phyloP scores from a whole-genome alignment of 257 asterid species.

The Euphrasia confusa region DNA sequence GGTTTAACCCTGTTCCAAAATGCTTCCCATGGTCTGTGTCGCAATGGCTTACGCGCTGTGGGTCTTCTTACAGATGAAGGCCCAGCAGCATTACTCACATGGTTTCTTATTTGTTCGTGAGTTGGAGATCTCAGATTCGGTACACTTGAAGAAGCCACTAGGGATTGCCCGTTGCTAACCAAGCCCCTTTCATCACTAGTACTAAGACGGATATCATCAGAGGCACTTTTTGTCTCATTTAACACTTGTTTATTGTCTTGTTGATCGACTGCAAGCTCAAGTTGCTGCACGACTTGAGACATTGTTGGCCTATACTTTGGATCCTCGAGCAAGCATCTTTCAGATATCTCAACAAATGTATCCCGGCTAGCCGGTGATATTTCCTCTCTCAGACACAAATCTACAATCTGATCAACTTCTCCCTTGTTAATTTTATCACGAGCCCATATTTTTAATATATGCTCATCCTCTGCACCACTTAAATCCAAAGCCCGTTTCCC shows the following conservation, averaged over 20 bases:
- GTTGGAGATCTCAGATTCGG: constrained; percentile 15
- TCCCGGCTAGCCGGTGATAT: constrained; percentile 36
- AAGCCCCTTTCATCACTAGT: constrained; percentile 14
- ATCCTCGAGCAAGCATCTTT: constrained; percentile 42
- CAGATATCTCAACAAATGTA: constrained; percentile 34
- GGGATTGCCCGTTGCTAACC: constrained; percentile 16
- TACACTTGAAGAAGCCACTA: constrained; percentile 1
- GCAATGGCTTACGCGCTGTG: constrained; percentile 19
- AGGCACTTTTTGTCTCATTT: constrained; percentile 10
- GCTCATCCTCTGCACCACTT: constrained; percentile 35
- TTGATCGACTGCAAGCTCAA: constrained; percentile 34
- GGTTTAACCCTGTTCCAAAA: constrained; percentile 28
- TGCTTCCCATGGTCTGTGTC: constrained; percentile 26
- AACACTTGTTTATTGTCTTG: constrained; percentile 14
- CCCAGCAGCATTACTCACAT: constrained; percentile 5
- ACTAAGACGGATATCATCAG: constrained; percentile 3
- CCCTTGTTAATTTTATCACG: constrained; percentile 39
- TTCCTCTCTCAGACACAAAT: constrained; percentile 25
- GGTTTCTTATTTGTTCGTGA: neutral
- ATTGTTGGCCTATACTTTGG: constrained; percentile 55
- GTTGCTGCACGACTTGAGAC: constrained; percentile 46
- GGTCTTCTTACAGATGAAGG: constrained; percentile 14
- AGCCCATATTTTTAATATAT: constrained; percentile 45
- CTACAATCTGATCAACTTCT: constrained; percentile 42
- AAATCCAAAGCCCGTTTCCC: constrained; percentile 50